phyloP scores from a whole-genome alignment of 495 filamentous ascomycete genomes.

The Aspergillus steynii region DNA sequence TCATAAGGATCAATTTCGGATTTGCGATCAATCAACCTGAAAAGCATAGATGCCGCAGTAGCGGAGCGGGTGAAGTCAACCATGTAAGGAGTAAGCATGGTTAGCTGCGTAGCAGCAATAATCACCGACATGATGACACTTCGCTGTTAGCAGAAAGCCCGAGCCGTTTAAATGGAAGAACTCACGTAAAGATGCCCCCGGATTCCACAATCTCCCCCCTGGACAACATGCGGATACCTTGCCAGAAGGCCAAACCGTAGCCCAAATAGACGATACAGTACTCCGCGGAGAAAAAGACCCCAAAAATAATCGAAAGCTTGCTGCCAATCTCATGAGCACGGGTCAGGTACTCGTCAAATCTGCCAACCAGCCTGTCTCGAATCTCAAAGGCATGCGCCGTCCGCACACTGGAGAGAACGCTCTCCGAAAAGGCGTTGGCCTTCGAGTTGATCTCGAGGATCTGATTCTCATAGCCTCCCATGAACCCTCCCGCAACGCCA shows the following conservation, averaged over 20 bases:
- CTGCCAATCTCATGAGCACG: slow-evolving; percentile 4
- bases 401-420: slow-evolving; percentile 12
- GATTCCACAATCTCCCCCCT: slow-evolving; percentile 75
- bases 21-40: slow-evolving; percentile 42
- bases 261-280: slow-evolving; percentile 14
- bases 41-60: slow-evolving; percentile 38
- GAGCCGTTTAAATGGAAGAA: neutral
- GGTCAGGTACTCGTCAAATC: slow-evolving; percentile 10
- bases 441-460: slow-evolving; percentile 9
- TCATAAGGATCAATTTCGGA: slow-evolving; percentile 33
- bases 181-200: slow-evolving; percentile 55
- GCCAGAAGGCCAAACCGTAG: slow-evolving; percentile 23
- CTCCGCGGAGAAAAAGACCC: slow-evolving; percentile 8
- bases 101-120: neutral
- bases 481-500: slow-evolving; percentile 49
- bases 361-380: slow-evolving; percentile 7
- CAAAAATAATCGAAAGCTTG: slow-evolving; percentile 3
- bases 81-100: neutral
- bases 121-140: slow-evolving; percentile 3
- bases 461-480: neutral
- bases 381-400: slow-evolving; percentile 13
- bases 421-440: slow-evolving; percentile 15
- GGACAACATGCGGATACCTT: slow-evolving; percentile 59
- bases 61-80: slow-evolving; percentile 41
- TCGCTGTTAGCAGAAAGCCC: slow-evolving; percentile 1